Evolutionary conservation across 306 rosid species (phyloP), one percentile per base, ranked within the genome.

Genomic region (Quercus agrifolia): DNA sequence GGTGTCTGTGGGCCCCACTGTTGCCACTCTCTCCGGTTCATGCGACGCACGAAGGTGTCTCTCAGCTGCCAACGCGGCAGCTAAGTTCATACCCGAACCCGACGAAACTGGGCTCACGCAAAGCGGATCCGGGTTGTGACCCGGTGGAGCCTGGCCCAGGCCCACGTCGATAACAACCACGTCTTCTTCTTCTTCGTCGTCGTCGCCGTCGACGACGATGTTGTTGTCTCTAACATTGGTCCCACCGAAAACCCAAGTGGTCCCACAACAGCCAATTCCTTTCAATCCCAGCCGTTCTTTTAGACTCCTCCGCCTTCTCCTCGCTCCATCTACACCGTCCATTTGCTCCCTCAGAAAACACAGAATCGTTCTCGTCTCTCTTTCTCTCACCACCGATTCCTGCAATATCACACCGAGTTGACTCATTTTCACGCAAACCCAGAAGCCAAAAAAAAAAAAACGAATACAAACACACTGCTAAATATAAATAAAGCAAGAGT

Each of bases 21-120:
- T 73, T 0, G 30, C 27, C 5, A 33, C 82, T 5, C 33, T 58
- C 7, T 71, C 89, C 38, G 70, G 10, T 20, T 76, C 89, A 44
- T 78, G 81, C 59, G 91, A 72, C 3, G 85, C 92, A 49, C 94
- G 87, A 8, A 86, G 78, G 15, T 88, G 94, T 2, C 99, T 85
- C 85, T 92, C 99, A 77, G 98, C 97, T 0, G 97, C 99, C 70
- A 96, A 76, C 1, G 98, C 99, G 31, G 96, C 93, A 8, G 99
- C 99, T 0, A 96, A 87, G 77, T 96, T 96, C 98, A 96, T 93
- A 1, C 97, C 89, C 30, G 97, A 61, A 2, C 80, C 70, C 19
- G 83, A 23, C 5, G 78, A 73, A 30, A 64, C 70, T 66, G 90
- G 93, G 1, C 56, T 76, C 11, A 74, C 12, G 3, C 93, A 91